phyloP scores from a whole-genome alignment of 73 alveolate genomes.

The Blepharisma stoltei region DNA sequence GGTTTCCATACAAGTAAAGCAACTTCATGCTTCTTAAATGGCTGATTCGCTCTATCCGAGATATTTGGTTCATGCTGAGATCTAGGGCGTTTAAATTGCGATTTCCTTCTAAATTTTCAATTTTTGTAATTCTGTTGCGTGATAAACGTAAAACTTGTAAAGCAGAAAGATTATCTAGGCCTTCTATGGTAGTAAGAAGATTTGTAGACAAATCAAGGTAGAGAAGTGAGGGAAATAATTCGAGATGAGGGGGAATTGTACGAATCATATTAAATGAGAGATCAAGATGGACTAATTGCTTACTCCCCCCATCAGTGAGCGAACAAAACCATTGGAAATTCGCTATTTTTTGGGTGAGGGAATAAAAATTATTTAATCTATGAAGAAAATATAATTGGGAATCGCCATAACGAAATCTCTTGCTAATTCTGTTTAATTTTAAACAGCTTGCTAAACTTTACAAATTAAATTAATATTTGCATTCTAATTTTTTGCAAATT shows the following conservation, averaged over 20 bases:
- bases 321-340: no score
- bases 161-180: neutral
- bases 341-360: no score
- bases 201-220: constrained; percentile 6
- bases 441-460: no score
- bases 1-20: constrained; percentile 12
- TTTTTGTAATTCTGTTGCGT: constrained; percentile 3
- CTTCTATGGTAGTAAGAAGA: neutral
- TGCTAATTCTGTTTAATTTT: no score
- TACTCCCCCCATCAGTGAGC: no score
- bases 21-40: neutral
- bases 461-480: no score
- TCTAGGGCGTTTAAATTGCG: neutral
- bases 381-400: no score
- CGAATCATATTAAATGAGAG: constrained; percentile 26
- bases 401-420: no score
- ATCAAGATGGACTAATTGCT: neutral
- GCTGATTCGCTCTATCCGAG: neutral
- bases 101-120: neutral
- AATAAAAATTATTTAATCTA: no score
- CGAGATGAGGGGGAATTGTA: constrained; percentile 7
- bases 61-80: constrained; percentile 19
- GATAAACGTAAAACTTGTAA: constrained; percentile 19
- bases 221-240: neutral
- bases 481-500: no score